phyloP scores from a whole-genome alignment of 139 green algal species.

The Coelastrella sp. region DNA sequence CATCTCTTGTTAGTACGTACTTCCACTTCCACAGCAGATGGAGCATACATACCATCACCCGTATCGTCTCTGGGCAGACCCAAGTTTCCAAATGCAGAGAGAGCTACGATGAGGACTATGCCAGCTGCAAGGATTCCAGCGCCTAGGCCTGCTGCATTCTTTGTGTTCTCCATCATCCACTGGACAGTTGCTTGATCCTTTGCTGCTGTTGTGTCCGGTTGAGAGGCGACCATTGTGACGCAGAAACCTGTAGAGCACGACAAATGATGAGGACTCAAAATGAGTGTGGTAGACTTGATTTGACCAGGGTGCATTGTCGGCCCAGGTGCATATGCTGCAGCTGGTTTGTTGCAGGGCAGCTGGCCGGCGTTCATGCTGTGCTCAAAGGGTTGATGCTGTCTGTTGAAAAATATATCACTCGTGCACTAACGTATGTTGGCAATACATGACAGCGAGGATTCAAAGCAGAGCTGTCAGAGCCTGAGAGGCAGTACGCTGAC shows the following conservation, averaged over 20 bases:
- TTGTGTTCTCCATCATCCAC: background rate
- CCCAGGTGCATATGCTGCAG: no score
- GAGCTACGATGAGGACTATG: background rate
- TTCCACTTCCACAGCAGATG: background rate
- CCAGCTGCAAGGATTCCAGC: background rate
- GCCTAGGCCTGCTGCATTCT: conserved; percentile 7
- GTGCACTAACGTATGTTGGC: no score
- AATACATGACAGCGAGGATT: no score
- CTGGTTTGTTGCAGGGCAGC: no score
- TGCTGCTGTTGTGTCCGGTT: background rate
- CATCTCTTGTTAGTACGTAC: background rate
- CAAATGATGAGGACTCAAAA: no score
- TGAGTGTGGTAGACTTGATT: no score
- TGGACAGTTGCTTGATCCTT: background rate
- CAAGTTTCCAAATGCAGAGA: background rate
- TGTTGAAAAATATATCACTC: no score
- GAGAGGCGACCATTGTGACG: background rate
- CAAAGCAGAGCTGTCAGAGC: background rate
- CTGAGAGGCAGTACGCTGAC: no score
- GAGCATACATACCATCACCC: conserved; percentile 3
- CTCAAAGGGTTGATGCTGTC: no score
- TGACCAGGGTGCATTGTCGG: no score
- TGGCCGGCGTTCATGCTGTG: no score
- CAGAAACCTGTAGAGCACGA: background rate
- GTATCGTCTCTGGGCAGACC: background rate